Percentiles rank a stretch among this genome's conserved stretches.
Evolutionary conservation across 345 rosid genomes (phyloP).

Genomic region (Corymbia maculata): DNA sequence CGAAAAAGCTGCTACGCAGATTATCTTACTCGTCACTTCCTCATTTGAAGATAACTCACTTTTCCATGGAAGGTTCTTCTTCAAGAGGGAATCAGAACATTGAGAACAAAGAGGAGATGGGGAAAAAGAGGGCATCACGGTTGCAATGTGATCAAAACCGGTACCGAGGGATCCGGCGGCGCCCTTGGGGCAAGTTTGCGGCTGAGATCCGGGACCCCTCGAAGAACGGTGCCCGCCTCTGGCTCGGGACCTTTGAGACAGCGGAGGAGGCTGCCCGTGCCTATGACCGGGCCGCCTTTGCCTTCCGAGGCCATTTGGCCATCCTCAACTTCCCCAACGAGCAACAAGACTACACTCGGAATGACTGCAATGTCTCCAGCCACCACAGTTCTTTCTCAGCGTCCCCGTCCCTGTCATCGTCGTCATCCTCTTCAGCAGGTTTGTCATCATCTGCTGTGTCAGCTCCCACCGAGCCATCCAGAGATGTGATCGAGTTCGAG

Average conservation of each 20-base stretch:
- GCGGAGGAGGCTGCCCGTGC: not conserved
- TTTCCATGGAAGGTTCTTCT: not conserved
- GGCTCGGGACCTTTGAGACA: not conserved
- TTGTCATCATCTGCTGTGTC: not conserved
- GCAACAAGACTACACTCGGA: not conserved
- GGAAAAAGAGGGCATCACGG: not conserved
- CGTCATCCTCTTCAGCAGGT: not conserved
- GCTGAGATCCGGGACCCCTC: not conserved
- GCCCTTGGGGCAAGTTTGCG: not conserved
- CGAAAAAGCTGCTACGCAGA: not conserved
- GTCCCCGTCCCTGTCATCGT: not conserved
- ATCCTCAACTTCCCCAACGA: not conserved
- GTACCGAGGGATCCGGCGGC: not conserved
- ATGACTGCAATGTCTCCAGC: not conserved
- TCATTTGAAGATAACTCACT: not conserved
- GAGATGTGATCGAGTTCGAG: not conserved
- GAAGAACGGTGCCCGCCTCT: not conserved
- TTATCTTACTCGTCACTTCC: not conserved
- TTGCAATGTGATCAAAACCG: not conserved
- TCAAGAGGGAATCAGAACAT: not conserved
- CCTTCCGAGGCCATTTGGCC: not conserved
- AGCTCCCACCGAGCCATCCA: not conserved
- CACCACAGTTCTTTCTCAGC: not conserved
- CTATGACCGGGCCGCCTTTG: not conserved
- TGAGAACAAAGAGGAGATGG: not conserved